Evolutionary conservation across 257 asterid species (phyloP).

Genomic region (Lycium barbarum): DNA sequence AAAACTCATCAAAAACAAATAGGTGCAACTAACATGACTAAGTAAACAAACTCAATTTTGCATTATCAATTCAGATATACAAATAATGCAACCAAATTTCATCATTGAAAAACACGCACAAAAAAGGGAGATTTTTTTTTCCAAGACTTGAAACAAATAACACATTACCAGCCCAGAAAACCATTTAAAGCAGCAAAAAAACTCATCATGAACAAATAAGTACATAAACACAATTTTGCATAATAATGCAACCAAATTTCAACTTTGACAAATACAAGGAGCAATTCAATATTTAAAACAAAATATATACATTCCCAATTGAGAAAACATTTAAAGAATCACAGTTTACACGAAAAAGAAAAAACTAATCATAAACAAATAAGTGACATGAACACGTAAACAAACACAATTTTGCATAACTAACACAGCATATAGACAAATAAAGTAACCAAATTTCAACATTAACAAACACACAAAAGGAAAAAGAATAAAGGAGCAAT

Average conservation of each 20-base stretch:
- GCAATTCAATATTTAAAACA: neutral
- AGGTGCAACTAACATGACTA: neutral
- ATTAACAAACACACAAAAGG: neutral
- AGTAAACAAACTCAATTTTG: neutral
- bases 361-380: neutral
- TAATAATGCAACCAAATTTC: neutral
- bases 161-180: neutral
- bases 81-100: neutral
- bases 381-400: neutral
- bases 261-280: too few relatives aligned
- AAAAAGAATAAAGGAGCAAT: neutral
- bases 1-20: neutral
- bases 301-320: neutral
- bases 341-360: neutral
- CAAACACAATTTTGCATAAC: neutral
- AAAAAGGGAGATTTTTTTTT: neutral
- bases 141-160: neutral
- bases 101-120: neutral
- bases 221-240: neutral
- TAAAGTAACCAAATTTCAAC: neutral
- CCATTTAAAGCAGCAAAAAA: constrained; percentile 7
- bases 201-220: neutral
- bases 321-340: constrained; percentile 5
- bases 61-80: neutral
- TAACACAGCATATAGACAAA: neutral